These are phyloP conservation scores for Tetrapisispora fleetii DNA, from an alignment of 805 yeast species.

Conservation along the genomic window DNA sequence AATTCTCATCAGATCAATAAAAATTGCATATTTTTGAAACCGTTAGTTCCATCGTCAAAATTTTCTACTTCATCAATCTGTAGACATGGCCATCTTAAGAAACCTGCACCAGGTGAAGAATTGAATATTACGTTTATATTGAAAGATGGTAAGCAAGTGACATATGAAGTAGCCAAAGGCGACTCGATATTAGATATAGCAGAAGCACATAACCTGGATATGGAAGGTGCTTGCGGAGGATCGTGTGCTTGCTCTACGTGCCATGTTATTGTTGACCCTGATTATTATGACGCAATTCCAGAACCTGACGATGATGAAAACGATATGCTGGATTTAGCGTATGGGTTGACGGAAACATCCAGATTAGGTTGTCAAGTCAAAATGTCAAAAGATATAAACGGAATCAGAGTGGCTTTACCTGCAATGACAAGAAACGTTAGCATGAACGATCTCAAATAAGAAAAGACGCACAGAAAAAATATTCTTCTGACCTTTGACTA, in stretches of 20 bases:
- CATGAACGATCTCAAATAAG: constrained; percentile 57
- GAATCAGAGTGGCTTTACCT: constrained; percentile 88
- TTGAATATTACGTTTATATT: constrained; percentile 78
- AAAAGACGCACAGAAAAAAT: too few species aligned
- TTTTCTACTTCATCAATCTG: constrained; percentile 19
- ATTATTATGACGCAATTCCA: constrained; percentile 77
- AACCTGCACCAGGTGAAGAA: constrained; percentile 91
- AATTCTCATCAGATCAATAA: background rate
- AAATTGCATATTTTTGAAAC: background rate
- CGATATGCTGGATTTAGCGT: constrained; percentile 96
- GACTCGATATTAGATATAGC: constrained; percentile 90
- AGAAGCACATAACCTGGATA: constrained; percentile 83
- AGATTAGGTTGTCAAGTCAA: constrained; percentile 89
- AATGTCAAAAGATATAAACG: constrained; percentile 86
- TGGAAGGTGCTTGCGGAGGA: constrained; percentile 99
- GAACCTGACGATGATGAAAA: constrained; percentile 97
- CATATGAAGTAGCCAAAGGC: constrained; percentile 83
- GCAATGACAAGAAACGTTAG: constrained; percentile 95
- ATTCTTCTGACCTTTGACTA: too few species aligned
- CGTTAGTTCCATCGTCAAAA: background rate
- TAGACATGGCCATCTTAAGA: constrained; percentile 77
- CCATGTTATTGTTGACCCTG: constrained; percentile 94
- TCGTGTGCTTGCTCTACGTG: constrained; percentile 99
- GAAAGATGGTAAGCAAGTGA: constrained; percentile 78
- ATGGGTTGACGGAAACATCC: constrained; percentile 93